Evolutionary conservation across 305 asterid genomes (phyloP).

Genomic region (Andrographis paniculata): DNA sequence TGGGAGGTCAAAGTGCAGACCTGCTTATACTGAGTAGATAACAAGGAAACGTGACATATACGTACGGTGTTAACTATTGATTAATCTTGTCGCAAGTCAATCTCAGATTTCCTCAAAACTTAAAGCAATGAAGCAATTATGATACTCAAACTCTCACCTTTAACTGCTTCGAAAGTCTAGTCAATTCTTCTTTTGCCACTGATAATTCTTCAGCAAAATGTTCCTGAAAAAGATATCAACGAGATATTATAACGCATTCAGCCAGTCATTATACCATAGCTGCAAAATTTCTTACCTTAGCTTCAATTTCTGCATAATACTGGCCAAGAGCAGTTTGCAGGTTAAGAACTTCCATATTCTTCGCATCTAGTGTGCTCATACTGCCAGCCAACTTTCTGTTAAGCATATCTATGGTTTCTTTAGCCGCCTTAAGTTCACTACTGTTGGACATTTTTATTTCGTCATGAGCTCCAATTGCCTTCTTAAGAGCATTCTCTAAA

Average conservation of each 20-base stretch:
- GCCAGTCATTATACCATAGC: constrained; percentile 13
- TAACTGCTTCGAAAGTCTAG: constrained; percentile 57
- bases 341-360: constrained; percentile 85
- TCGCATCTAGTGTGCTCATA: constrained; percentile 65
- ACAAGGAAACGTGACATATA: constrained; percentile 2
- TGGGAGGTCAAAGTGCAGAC: not conserved
- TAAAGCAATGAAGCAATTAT: constrained; percentile 12
- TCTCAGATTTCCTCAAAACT: constrained; percentile 10
- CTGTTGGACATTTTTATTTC: constrained; percentile 53
- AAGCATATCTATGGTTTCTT: constrained; percentile 64
- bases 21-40: constrained; percentile 7
- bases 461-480: constrained; percentile 59
- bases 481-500: constrained; percentile 68
- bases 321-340: constrained; percentile 98
- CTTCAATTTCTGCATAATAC: constrained; percentile 98
- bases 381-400: constrained; percentile 60
- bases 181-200: constrained; percentile 63
- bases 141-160: constrained; percentile 39
- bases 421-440: constrained; percentile 58
- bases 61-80: constrained; percentile 2
- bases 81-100: constrained; percentile 2
- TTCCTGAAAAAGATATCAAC: constrained; percentile 46
- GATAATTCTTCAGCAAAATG: constrained; percentile 69
- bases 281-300: constrained; percentile 50
- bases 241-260: constrained; percentile 7